Evolutionary conservation across 2,329 filamentous ascomycete genomes (phyloP).

Genomic region (Samsoniella hepiali): DNA sequence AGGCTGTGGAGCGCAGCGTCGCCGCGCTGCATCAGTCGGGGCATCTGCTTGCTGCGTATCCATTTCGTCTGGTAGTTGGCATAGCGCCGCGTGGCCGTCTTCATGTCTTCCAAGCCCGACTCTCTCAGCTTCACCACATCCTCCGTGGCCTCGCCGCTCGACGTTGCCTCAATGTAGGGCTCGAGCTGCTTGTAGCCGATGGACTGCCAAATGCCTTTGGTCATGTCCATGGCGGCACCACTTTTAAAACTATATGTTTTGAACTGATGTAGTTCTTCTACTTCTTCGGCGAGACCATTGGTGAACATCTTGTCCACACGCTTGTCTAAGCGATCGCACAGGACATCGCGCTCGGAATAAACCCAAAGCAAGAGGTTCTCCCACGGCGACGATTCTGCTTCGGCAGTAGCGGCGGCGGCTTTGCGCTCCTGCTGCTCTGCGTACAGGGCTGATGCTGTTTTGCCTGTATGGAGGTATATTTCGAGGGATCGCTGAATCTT

Average conservation of each 20-base stretch:
- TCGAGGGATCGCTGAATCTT: slow-evolving; percentile 89
- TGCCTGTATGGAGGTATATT: slow-evolving; percentile 82
- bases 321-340: slow-evolving; percentile 68
- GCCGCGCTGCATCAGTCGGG: slow-evolving; percentile 57
- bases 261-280: slow-evolving; percentile 43
- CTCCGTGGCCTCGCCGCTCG: slow-evolving; percentile 29
- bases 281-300: slow-evolving; percentile 48
- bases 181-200: slow-evolving; percentile 95
- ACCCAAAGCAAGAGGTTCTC: slow-evolving; percentile 80
- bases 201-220: slow-evolving; percentile 88
- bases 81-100: slow-evolving; percentile 82
- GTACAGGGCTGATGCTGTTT: slow-evolving; percentile 81
- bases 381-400: slow-evolving; percentile 35
- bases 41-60: slow-evolving; percentile 80
- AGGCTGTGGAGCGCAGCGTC: slow-evolving; percentile 53
- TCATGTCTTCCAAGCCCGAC: slow-evolving; percentile 68
- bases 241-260: slow-evolving; percentile 34
- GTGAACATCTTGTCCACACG: slow-evolving; percentile 84
- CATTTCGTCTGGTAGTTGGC: slow-evolving; percentile 80
- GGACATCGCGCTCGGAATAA: slow-evolving; percentile 64
- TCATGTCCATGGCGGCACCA: slow-evolving; percentile 63
- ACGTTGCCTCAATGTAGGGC: slow-evolving; percentile 56
- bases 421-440: slow-evolving; percentile 62
- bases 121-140: slow-evolving; percentile 55
- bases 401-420: slow-evolving; percentile 26